A percentile compares a stretch with the other conserved stretches of the same genome.
These are phyloP conservation scores for Hysterangium stoloniferum DNA, from an alignment of 768 basidiomycete species.

Conservation along the genomic window DNA sequence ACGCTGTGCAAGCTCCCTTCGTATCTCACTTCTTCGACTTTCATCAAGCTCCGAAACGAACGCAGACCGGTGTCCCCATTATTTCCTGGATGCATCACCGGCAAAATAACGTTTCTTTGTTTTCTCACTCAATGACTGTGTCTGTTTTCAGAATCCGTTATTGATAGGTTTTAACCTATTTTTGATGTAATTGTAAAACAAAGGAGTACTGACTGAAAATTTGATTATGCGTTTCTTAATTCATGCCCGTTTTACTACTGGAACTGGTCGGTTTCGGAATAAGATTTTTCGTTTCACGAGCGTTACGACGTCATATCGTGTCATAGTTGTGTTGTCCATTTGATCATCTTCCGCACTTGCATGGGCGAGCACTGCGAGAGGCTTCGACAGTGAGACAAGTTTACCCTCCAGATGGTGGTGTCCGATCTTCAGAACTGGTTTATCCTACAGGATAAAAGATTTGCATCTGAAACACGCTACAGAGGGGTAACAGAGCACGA, in stretches of 20 bases:
- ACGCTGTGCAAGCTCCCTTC: no score
- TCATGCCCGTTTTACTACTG: constrained; percentile 32
- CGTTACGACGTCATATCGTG: constrained; percentile 56
- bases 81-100: no score
- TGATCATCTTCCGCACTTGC: constrained; percentile 16
- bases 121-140: no score
- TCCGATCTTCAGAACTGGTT: constrained; percentile 74
- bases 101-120: no score
- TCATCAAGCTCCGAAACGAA: no score
- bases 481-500: background rate
- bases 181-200: no score
- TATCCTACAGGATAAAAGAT: constrained; percentile 39
- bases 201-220: no score
- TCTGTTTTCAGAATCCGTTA: no score
- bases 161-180: no score
- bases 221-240: no score
- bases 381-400: constrained; percentile 65
- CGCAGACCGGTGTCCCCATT: no score
- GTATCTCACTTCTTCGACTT: no score
- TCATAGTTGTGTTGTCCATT: constrained; percentile 15
- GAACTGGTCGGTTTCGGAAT: constrained; percentile 80
- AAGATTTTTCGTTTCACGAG: constrained; percentile 77
- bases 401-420: constrained; percentile 90
- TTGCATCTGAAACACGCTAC: background rate
- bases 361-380: constrained; percentile 59